phyloP scores from a whole-genome alignment of 371 early-diverging fungal genomes.

The Mucor plumbeus region DNA sequence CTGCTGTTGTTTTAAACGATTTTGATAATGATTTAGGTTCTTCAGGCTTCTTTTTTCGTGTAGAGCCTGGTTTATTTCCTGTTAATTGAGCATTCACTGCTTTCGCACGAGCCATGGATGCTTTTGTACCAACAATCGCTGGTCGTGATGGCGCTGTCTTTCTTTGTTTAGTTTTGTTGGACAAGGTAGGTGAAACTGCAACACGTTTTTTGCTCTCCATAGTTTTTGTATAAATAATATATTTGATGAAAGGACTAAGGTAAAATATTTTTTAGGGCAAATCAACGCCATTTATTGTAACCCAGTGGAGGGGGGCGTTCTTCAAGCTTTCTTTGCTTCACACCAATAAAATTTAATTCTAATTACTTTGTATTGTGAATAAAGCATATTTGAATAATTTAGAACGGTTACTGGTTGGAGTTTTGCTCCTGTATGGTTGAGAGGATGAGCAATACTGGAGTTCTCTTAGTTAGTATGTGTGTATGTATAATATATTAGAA shows the following conservation, averaged over 20 bases:
- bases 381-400: too few relatives aligned
- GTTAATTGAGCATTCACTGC: conserved; percentile 22
- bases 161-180: conserved; percentile 1
- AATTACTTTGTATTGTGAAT: too few relatives aligned
- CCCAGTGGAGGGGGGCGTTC: neutral
- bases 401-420: too few relatives aligned
- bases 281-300: neutral
- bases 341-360: too few relatives aligned
- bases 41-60: neutral
- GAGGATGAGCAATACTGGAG: too few relatives aligned
- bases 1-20: conserved; percentile 17
- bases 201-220: conserved; percentile 4
- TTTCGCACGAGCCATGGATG: conserved; percentile 30
- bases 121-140: conserved; percentile 22
- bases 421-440: too few relatives aligned
- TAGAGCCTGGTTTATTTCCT: neutral
- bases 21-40: conserved; percentile 14
- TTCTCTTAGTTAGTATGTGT: too few relatives aligned
- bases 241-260: neutral
- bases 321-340: too few relatives aligned
- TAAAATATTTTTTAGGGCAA: neutral
- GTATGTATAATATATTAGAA: too few relatives aligned
- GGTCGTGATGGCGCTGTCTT: conserved; percentile 1
- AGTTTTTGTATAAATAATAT: neutral
- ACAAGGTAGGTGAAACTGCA: neutral